Evolutionary conservation across 2,329 filamentous ascomycete species (phyloP).

Genomic region (Chalaropsis ovoidea): DNA sequence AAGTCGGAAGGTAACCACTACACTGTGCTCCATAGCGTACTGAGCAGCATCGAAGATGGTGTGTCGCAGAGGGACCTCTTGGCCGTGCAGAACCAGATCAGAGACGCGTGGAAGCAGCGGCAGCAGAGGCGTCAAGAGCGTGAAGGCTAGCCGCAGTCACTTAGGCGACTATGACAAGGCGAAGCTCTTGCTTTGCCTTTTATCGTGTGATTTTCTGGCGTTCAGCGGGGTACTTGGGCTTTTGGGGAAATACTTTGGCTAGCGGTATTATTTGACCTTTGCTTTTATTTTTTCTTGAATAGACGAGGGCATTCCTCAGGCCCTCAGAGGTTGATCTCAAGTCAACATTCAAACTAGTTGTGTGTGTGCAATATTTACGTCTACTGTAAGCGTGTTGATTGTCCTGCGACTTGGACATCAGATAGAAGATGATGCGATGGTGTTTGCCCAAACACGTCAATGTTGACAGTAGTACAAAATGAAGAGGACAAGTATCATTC

Average conservation of each 20-base stretch:
- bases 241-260: background rate
- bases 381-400: too few species aligned
- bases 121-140: slow-evolving; percentile 28
- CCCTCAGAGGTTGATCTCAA: background rate
- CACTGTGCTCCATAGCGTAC: slow-evolving; percentile 70
- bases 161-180: slow-evolving; percentile 11
- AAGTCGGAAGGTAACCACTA: slow-evolving; percentile 87
- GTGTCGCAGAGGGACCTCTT: slow-evolving; percentile 77
- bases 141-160: slow-evolving; percentile 7
- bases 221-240: background rate
- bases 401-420: background rate
- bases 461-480: background rate
- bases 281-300: background rate
- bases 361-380: background rate
- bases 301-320: background rate
- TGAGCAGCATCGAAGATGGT: slow-evolving; percentile 78
- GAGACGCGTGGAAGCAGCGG: slow-evolving; percentile 67
- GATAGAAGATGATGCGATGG: background rate
- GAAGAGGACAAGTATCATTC: background rate
- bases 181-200: slow-evolving; percentile 19
- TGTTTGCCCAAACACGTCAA: background rate
- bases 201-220: slow-evolving; percentile 4
- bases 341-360: too few species aligned
- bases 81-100: slow-evolving; percentile 57
- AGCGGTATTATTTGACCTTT: background rate